Conservation (phyloP, 345 rosid genomes). For the Populus nigra region DNA sequence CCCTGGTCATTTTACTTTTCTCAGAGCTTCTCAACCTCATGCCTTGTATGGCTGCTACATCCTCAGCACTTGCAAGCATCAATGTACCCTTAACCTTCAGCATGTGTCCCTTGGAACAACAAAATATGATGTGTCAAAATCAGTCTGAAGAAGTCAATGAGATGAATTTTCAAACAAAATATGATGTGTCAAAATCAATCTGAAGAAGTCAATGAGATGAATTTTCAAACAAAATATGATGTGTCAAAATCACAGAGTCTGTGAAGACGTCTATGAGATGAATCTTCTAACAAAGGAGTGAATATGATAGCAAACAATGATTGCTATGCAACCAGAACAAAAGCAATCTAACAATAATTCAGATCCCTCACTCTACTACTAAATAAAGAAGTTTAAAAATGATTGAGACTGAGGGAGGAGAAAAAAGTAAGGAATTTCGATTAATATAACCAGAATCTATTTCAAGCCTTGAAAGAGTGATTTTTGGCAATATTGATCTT, state of each 20-base stretch:
- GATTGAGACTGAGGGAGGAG: neutral
- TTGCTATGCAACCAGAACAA: neutral
- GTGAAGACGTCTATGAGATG: neutral
- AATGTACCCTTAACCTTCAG: conserved; percentile 90
- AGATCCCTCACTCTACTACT: neutral
- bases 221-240: neutral
- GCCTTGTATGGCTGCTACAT: conserved; percentile 77
- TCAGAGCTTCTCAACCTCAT: conserved; percentile 83
- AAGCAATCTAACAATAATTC: neutral
- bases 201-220: neutral
- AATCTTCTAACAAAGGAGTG: neutral
- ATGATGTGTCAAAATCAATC: no score
- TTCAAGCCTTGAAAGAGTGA: neutral
- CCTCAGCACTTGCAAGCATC: conserved; percentile 95
- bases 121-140: conserved; percentile 26
- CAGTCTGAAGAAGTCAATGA: neutral
- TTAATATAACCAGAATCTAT: neutral
- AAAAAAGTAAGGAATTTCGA: neutral
- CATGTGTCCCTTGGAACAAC: conserved; percentile 67
- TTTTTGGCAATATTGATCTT: conserved; percentile 5
- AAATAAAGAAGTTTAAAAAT: neutral
- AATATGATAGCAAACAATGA: neutral
- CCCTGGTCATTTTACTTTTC: conserved; percentile 93
- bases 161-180: neutral
- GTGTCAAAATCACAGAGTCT: neutral